These are phyloP conservation scores for Russula vinacea DNA, from an alignment of 768 basidiomycete species.

Conservation along the genomic window DNA sequence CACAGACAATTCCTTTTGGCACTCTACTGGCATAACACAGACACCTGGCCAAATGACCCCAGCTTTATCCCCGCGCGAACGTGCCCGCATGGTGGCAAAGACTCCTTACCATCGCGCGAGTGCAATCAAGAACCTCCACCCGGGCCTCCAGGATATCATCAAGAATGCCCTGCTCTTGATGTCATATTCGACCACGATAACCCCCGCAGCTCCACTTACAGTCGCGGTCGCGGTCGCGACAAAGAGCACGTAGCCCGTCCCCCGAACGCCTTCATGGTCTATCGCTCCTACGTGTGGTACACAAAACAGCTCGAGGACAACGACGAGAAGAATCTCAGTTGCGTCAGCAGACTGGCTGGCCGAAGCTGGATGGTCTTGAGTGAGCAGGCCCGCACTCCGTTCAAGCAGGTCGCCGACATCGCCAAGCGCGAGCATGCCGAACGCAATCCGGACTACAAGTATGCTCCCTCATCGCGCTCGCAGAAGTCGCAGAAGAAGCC, in stretches of 20 bases:
- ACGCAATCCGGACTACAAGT: constrained; percentile 60
- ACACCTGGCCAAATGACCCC: neutral
- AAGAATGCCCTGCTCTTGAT: constrained; percentile 26
- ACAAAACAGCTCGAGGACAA: constrained; percentile 41
- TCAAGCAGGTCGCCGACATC: constrained; percentile 46
- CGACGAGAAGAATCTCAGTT: constrained; percentile 67
- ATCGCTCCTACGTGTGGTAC: constrained; percentile 63
- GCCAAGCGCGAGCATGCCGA: constrained; percentile 48
- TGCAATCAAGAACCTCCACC: constrained; percentile 1
- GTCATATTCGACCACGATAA: constrained; percentile 31
- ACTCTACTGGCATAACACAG: constrained; percentile 1
- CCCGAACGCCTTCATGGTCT: constrained; percentile 84
- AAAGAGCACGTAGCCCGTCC: constrained; percentile 67
- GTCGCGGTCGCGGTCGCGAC: constrained; percentile 42
- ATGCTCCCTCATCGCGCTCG: constrained; percentile 46
- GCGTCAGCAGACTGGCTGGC: constrained; percentile 68
- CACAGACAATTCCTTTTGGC: neutral
- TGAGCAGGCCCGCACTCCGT: constrained; percentile 46
- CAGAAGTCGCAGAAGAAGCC: constrained; percentile 39
- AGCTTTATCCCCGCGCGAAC: neutral
- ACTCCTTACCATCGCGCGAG: constrained; percentile 15
- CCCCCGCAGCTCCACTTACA: constrained; percentile 41
- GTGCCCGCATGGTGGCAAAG: neutral
- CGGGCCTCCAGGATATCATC: constrained; percentile 16
- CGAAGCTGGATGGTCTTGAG: constrained; percentile 61